Evolutionary conservation across 2,329 filamentous ascomycete genomes (phyloP).

Genomic region (Epichloe scottii): DNA sequence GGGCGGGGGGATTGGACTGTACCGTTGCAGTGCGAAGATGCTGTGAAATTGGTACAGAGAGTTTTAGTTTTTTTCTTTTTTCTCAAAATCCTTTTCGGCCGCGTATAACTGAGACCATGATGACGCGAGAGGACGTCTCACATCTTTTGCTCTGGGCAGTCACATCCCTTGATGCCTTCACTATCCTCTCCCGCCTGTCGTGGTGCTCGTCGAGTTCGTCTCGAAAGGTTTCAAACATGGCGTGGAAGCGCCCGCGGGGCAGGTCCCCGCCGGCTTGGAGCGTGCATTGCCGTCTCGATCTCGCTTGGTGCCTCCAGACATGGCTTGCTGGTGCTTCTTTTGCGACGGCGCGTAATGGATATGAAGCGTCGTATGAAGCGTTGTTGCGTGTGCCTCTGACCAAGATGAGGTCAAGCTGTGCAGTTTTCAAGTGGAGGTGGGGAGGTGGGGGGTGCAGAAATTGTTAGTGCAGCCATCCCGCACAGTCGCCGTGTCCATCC

Average conservation of each 20-base stretch:
- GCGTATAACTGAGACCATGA: background rate
- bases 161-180: constrained; percentile 85
- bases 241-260: constrained; percentile 36
- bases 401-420: background rate
- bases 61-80: too few species aligned
- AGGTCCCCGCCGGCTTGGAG: constrained; percentile 24
- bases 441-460: background rate
- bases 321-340: constrained; percentile 2
- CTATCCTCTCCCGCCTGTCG: constrained; percentile 77
- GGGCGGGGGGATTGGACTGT: constrained; percentile 1
- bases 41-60: constrained; percentile 10
- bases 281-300: constrained; percentile 37
- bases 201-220: constrained; percentile 88
- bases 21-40: constrained; percentile 29
- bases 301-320: constrained; percentile 37
- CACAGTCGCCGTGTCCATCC: background rate
- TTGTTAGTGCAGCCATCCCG: background rate
- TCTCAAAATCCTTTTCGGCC: background rate
- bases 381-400: background rate
- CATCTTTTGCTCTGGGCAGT: constrained; percentile 97
- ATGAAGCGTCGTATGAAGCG: background rate
- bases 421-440: too few species aligned
- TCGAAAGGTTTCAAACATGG: constrained; percentile 79
- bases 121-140: constrained; percentile 26
- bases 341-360: background rate